Evolutionary conservation across 208 protist genomes (phyloP).

Genomic region (Trypanosoma grayi): DNA sequence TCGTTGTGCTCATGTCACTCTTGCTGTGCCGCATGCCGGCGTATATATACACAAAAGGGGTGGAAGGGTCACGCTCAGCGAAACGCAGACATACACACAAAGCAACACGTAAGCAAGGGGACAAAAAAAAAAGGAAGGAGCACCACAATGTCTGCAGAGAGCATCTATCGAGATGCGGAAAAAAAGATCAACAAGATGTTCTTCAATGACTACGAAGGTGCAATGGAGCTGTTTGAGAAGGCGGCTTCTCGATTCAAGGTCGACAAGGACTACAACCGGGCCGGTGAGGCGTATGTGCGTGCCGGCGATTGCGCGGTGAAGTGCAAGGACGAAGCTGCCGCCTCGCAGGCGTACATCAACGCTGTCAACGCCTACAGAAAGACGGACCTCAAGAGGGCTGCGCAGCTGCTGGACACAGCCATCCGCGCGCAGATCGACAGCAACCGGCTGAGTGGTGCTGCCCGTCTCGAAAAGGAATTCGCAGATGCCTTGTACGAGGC

Average conservation of each 20-base stretch:
- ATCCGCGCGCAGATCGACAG: constrained; percentile 70
- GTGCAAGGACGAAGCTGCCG: constrained; percentile 43
- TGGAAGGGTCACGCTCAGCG: too few species aligned
- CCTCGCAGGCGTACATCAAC: constrained; percentile 46
- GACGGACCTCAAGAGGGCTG: constrained; percentile 56
- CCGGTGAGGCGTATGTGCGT: constrained; percentile 71
- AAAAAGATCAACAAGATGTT: constrained; percentile 79
- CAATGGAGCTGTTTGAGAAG: constrained; percentile 77
- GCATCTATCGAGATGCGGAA: constrained; percentile 60
- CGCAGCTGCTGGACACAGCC: constrained; percentile 57
- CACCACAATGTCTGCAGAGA: constrained; percentile 36
- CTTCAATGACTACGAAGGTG: constrained; percentile 82
- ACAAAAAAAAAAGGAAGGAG: constrained; percentile 7
- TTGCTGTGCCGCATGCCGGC: too few species aligned
- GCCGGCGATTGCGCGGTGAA: constrained; percentile 69
- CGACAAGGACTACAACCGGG: constrained; percentile 71
- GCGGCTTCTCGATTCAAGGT: constrained; percentile 68
- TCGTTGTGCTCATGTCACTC: too few species aligned
- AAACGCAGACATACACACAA: too few species aligned
- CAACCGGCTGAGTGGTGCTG: constrained; percentile 61
- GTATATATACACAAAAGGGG: too few species aligned
- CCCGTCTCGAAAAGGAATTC: constrained; percentile 67
- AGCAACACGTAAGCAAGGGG: not conserved
- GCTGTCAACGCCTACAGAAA: constrained; percentile 66
- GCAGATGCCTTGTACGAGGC: constrained; percentile 61